Base-by-base conservation (phyloP, 208 protist species). In the Leishmania aethiopica region DNA sequence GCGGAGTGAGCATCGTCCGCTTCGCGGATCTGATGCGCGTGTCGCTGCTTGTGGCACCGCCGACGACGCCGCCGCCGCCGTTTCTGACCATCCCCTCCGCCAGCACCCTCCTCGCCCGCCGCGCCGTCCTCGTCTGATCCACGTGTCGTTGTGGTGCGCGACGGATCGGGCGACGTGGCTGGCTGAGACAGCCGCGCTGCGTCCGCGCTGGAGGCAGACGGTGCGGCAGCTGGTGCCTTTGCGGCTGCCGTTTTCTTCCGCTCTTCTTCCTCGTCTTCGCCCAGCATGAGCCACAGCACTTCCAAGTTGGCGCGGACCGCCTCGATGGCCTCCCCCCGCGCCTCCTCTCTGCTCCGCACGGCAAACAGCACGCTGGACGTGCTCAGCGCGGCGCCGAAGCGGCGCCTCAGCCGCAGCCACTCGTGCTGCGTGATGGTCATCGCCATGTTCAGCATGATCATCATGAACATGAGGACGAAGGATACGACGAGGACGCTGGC, bases 381-480 rank as follows among this genome's bases (percentile, higher is more conserved):
- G 81, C 83, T 91, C 4, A 93, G 75, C 32, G 86, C 87, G 0
- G 86, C 81, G 32, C 86, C 89, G 42, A 91, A 92, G 37, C 84
- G 84, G 22, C 87, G 80, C 42, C 87, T 88, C 80, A 92, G 80
- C 49, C 78, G 78, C 55, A 84, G 84, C 86, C 88, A 94, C 78
- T 91, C 86, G 69, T 91, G 79, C 62, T 91, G 86, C 19, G 85
- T 92, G 72, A 94, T 94, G 47, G 89, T 81, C 81, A 91, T 89
- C 1, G 89, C 87, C 32, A 92, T 82, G 84, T 92, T 92, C 77
- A 92, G 81, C 82, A 93, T 89, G n/a, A 87, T 90, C 80, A 87
- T 89, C 80, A 92, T 91, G 66, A 91, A 90, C 10, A 91, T 73
- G 25, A 91, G 59, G 17, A 90, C 80, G 77, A 89, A 92, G 55